Conservation (phyloP, 805 yeast species). For the Metahyphopichia silvanorum region DNA sequence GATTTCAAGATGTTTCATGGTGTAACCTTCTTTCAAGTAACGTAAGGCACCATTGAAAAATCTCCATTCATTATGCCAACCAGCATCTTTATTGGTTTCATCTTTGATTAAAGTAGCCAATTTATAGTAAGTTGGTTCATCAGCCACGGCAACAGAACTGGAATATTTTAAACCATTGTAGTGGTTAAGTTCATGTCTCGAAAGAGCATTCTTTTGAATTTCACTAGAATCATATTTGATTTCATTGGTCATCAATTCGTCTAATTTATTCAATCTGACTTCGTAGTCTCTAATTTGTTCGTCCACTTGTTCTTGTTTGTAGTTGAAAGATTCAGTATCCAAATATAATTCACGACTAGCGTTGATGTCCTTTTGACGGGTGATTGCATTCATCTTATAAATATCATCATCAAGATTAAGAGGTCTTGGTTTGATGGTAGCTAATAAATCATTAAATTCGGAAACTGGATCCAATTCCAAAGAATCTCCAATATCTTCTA, state of each 20-base stretch:
- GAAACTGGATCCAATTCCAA: conserved; percentile 25
- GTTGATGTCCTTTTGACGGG: conserved; percentile 14
- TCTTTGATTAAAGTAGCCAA: conserved; percentile 21
- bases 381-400: conserved; percentile 20
- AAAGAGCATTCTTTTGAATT: conserved; percentile 8
- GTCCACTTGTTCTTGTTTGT: conserved; percentile 19
- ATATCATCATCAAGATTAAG: conserved; percentile 18
- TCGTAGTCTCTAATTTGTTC: conserved; percentile 23
- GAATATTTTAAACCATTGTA: conserved; percentile 19
- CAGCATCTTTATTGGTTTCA: conserved; percentile 36
- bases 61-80: conserved; percentile 57
- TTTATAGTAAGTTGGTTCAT: conserved; percentile 36
- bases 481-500: conserved; percentile 11
- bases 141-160: conserved; percentile 9
- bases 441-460: conserved; percentile 23
- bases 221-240: conserved; percentile 9
- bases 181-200: conserved; percentile 17
- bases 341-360: conserved; percentile 21
- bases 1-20: conserved; percentile 16
- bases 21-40: conserved; percentile 30
- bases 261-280: conserved; percentile 7
- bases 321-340: conserved; percentile 20
- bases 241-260: conserved; percentile 8
- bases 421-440: conserved; percentile 19
- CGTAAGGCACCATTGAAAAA: conserved; percentile 57